Percentiles rank a stretch among this genome's conserved stretches.
phyloP scores from a whole-genome alignment of 371 early-diverging fungal species.

The Haplosporangium sp. region DNA sequence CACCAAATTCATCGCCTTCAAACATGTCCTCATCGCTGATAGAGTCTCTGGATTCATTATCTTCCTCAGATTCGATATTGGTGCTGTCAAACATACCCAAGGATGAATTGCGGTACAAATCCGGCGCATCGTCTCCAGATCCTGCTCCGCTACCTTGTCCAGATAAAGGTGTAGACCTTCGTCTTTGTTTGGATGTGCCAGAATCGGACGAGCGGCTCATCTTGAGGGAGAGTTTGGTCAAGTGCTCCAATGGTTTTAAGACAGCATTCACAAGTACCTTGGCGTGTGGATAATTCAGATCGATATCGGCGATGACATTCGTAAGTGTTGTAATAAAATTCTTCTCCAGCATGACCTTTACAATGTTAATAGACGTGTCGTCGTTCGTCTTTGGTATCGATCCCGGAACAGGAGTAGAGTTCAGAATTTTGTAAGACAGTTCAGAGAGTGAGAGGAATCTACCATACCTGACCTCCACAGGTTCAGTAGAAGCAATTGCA shows the following conservation, averaged over 20 bases:
- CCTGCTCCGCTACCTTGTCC: conserved; percentile 51
- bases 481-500: conserved; percentile 64
- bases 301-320: conserved; percentile 84
- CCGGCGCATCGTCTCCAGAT: conserved; percentile 82
- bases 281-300: conserved; percentile 89
- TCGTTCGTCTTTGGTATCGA: conserved; percentile 59
- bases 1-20: conserved; percentile 76
- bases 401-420: conserved; percentile 58
- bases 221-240: conserved; percentile 90
- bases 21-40: conserved; percentile 77
- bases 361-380: conserved; percentile 71
- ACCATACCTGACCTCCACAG: conserved; percentile 72
- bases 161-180: conserved; percentile 53
- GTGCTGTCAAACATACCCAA: conserved; percentile 88
- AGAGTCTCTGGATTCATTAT: conserved; percentile 70
- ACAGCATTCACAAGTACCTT: conserved; percentile 80
- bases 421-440: conserved; percentile 77
- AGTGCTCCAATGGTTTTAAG: conserved; percentile 87
- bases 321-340: conserved; percentile 86
- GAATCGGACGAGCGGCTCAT: conserved; percentile 71
- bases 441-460: conserved; percentile 79
- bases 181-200: conserved; percentile 43
- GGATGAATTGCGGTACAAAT: conserved; percentile 90
- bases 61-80: conserved; percentile 73
- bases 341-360: conserved; percentile 91